phyloP scores from a whole-genome alignment of 1,284 basidiomycete genomes.

The Meira miltonrushii region DNA sequence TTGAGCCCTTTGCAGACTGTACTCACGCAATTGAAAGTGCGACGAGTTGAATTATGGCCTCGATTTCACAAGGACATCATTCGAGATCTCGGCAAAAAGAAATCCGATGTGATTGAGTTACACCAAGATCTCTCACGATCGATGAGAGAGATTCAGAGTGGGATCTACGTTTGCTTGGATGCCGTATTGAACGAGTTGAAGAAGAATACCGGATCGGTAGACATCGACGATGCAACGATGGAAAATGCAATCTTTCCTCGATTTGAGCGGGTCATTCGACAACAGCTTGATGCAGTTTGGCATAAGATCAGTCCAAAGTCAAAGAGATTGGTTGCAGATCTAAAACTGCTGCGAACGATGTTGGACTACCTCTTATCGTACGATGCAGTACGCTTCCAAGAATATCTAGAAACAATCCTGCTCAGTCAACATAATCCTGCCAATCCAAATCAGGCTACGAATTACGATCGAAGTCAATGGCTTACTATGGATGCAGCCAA shows the following conservation, averaged over 20 bases:
- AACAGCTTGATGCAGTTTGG: slow-evolving; percentile 89
- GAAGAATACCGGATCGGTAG: slow-evolving; percentile 78
- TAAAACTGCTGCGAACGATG: slow-evolving; percentile 76
- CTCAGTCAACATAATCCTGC: slow-evolving; percentile 61
- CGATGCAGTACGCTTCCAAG: slow-evolving; percentile 83
- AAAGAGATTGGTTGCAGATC: slow-evolving; percentile 82
- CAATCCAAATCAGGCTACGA: slow-evolving; percentile 58
- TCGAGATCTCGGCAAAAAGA: slow-evolving; percentile 49
- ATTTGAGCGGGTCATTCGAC: slow-evolving; percentile 83
- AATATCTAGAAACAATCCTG: slow-evolving; percentile 85
- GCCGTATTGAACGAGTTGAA: slow-evolving; percentile 85
- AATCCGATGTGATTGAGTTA: slow-evolving; percentile 87
- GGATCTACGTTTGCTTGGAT: slow-evolving; percentile 91
- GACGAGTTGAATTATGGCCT: slow-evolving; percentile 84
- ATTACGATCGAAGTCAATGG: slow-evolving; percentile 62
- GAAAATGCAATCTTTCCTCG: slow-evolving; percentile 91
- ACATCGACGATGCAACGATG: slow-evolving; percentile 85
- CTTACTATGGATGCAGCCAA: slow-evolving; percentile 84
- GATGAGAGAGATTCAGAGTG: slow-evolving; percentile 86
- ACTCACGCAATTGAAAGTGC: slow-evolving; percentile 83
- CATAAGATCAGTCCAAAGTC: slow-evolving; percentile 89
- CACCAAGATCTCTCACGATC: slow-evolving; percentile 77
- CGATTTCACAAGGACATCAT: slow-evolving; percentile 62
- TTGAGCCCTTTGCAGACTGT: slow-evolving; percentile 85
- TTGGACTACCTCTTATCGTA: slow-evolving; percentile 85